phyloP scores from a whole-genome alignment of 2,329 filamentous ascomycete genomes.

The Calonectria crousiana region DNA sequence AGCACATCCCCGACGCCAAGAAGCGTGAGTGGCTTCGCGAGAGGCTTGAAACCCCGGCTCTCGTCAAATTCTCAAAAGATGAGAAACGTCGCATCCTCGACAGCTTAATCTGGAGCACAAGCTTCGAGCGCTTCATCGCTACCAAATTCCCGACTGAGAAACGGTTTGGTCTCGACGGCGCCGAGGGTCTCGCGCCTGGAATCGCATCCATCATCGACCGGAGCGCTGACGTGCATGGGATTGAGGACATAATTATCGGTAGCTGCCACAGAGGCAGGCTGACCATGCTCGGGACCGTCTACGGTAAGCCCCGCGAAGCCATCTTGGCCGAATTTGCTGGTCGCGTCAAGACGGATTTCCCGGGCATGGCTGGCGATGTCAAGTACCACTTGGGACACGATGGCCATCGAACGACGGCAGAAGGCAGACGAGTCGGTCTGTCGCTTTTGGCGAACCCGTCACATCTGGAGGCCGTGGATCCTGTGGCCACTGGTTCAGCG shows the following conservation, averaged over 20 bases:
- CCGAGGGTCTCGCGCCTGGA: conserved; percentile 93
- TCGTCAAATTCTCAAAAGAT: conserved; percentile 95
- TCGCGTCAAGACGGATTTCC: conserved; percentile 85
- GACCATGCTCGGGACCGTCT: conserved; percentile 97
- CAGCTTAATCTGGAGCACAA: conserved; percentile 96
- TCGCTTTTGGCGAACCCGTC: conserved; percentile 98
- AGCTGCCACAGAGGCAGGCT: conserved; percentile 99
- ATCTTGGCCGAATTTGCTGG: conserved; percentile 99
- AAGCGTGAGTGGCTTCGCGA: conserved; percentile 98
- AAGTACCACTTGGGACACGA: conserved; percentile 99
- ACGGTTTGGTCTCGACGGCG: conserved; percentile 97
- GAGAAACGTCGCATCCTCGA: conserved; percentile 98
- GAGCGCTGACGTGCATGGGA: conserved; percentile 90
- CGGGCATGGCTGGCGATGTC: conserved; percentile 91
- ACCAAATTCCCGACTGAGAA: conserved; percentile 99
- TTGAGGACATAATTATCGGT: conserved; percentile 98
- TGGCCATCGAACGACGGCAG: conserved; percentile 96
- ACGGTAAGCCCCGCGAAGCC: conserved; percentile 97
- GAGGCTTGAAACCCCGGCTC: conserved; percentile 89
- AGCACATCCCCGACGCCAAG: conserved; percentile 94
- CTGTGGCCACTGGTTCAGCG: conserved; percentile 95
- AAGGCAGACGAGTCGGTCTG: conserved; percentile 95
- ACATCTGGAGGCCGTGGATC: conserved; percentile 97
- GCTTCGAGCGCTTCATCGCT: conserved; percentile 92
- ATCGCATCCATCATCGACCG: conserved; percentile 99